Evolutionary conservation across 176 grass and related monocot genomes (phyloP).

Genomic region (Carex kokanica): DNA sequence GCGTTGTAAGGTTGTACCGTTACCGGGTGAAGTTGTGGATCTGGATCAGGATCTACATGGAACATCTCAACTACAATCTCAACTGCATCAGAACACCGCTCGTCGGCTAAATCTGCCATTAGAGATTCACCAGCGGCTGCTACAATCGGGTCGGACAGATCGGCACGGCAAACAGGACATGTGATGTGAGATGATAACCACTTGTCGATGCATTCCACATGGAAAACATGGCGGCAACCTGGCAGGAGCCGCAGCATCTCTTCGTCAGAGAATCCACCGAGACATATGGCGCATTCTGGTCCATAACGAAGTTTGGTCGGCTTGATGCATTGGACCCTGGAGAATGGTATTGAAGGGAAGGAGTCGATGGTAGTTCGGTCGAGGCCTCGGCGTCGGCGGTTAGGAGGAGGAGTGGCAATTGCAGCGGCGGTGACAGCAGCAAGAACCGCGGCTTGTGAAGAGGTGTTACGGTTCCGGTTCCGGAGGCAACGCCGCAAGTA

Average conservation of each 20-base stretch:
- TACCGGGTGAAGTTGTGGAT: background rate
- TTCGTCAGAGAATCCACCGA: slow-evolving; percentile 57
- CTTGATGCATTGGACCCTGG: slow-evolving; percentile 48
- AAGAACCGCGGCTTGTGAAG: background rate
- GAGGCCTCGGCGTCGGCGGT: slow-evolving; percentile 37
- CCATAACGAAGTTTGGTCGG: slow-evolving; percentile 31
- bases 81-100: slow-evolving; percentile 6
- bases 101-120: slow-evolving; percentile 26
- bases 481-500: slow-evolving; percentile 46
- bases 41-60: slow-evolving; percentile 21
- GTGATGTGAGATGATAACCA: slow-evolving; percentile 70
- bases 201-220: slow-evolving; percentile 59
- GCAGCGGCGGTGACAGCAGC: slow-evolving; percentile 29
- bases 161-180: slow-evolving; percentile 87
- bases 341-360: slow-evolving; percentile 65
- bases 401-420: background rate
- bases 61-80: background rate
- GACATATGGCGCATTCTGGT: slow-evolving; percentile 80
- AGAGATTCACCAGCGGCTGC: slow-evolving; percentile 38
- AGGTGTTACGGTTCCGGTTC: background rate
- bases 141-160: slow-evolving; percentile 56
- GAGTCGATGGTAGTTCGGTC: slow-evolving; percentile 44
- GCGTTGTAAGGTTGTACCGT: slow-evolving; percentile 36
- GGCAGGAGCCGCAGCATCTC: slow-evolving; percentile 68
- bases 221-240: slow-evolving; percentile 83